Base-by-base conservation (phyloP, 305 asterid genomes). In the Fraxinus greggii region DNA sequence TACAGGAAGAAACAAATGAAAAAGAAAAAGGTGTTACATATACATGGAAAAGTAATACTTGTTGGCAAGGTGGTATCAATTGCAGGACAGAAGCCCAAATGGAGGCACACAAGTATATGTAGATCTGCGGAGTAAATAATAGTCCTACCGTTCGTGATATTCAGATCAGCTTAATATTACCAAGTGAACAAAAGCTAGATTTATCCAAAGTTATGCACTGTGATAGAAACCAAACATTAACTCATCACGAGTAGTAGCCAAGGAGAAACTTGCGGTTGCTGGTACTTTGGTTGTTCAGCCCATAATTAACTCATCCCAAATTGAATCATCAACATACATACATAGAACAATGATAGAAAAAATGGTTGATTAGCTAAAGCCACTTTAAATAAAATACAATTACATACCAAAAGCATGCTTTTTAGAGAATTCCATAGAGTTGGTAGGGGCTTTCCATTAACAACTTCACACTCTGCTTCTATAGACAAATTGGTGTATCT, bases 401-500 rank as follows among this genome's bases (percentile, higher is more conserved):
- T 15, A 79, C 83, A 84, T 83, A 92, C 97, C 88, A 56, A 76
- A 51, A 92, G 6, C 77, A 75, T 73, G 85, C 90, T 86, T 85
- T 91, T 92, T 77, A 91, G 29, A 79, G 90, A 83, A 82, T 92
- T 94, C 97, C 97, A 94, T 65, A 94, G 94, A 26, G 97, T 92
- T 13, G 96, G 98, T 38, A 91, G 91, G 59, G 98, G 98, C 91
- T 91, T 92, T 61, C 97, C 98, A 42, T 89, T 65, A 78, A 94
- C 94, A 83, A 94, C 92, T 83, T 88, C 92, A 79, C 98, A 94
- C 81, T 94, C 91, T 3, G 98, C 97, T 78, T 90, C 92, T 19
- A 92, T 87, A 40, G 74, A 17, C 79, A 94, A 83, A 81, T 89
- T 88, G 9, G 35, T 48, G 72, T 89, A 94, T 81, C 94, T 88